phyloP scores from a whole-genome alignment of 2,329 filamentous ascomycete genomes.

The Fusarium annulatum region DNA sequence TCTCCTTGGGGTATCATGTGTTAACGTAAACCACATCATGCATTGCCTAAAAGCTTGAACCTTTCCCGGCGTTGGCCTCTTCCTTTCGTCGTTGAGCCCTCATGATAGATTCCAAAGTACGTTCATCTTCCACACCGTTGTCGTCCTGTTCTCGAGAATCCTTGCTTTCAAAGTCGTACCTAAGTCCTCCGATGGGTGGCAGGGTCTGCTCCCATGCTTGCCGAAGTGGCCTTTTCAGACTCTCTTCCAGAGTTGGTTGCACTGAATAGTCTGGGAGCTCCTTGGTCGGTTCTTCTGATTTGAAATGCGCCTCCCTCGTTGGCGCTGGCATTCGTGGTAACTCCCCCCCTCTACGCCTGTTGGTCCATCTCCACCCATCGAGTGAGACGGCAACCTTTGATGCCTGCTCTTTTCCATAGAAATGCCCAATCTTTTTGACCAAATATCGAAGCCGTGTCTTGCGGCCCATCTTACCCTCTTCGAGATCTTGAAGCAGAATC shows the following conservation, averaged over 20 bases:
- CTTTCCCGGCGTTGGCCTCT: neutral
- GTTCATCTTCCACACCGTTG: neutral
- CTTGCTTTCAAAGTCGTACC: neutral
- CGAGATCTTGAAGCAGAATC: conserved; percentile 49
- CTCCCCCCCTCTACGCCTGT: conserved; percentile 2
- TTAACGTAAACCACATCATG: neutral
- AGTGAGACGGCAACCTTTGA: conserved; percentile 20
- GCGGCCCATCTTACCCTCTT: conserved; percentile 48
- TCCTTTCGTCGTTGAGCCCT: neutral
- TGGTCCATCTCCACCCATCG: conserved; percentile 40
- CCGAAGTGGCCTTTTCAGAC: neutral
- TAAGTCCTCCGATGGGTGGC: neutral
- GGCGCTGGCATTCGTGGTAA: conserved; percentile 7
- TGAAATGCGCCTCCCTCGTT: neutral
- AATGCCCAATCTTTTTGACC: conserved; percentile 40
- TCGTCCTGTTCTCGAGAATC: neutral
- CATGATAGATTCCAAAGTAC: neutral
- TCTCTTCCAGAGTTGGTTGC: neutral
- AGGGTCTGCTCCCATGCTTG: neutral
- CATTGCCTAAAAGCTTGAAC: neutral
- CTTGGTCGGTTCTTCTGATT: neutral
- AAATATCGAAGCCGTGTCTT: conserved; percentile 48
- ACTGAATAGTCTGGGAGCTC: neutral
- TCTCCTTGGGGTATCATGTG: neutral
- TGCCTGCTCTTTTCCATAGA: conserved; percentile 43